Evolutionary conservation across 371 early-diverging fungal genomes (phyloP).

Genomic region (Smittium culicis): DNA sequence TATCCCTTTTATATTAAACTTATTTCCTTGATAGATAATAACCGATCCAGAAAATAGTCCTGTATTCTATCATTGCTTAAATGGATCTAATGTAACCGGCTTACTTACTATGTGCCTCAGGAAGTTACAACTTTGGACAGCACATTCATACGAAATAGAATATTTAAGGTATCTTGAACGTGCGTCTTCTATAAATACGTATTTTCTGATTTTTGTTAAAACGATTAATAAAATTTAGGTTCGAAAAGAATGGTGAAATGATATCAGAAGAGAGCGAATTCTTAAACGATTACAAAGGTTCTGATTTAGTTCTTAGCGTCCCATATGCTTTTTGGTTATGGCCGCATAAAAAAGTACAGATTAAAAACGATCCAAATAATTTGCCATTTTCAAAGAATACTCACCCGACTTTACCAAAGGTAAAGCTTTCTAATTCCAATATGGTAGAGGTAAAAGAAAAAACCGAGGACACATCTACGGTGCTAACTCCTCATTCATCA

Average conservation of each 20-base stretch:
- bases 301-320: conserved; percentile 51
- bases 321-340: conserved; percentile 68
- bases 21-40: conserved; percentile 37
- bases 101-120: conserved; percentile 70
- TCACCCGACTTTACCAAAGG: conserved; percentile 24
- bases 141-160: conserved; percentile 55
- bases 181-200: conserved; percentile 2
- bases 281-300: conserved; percentile 61
- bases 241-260: conserved; percentile 60
- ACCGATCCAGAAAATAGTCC: conserved; percentile 62
- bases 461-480: neutral
- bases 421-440: neutral
- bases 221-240: conserved; percentile 23
- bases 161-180: conserved; percentile 48
- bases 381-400: conserved; percentile 22
- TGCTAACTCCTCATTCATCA: neutral
- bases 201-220: neutral
- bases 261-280: conserved; percentile 78
- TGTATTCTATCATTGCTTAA: conserved; percentile 77
- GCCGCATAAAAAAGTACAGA: conserved; percentile 34
- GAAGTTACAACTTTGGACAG: conserved; percentile 78
- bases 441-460: neutral
- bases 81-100: conserved; percentile 81
- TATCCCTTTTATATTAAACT: conserved; percentile 2
- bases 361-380: neutral